Conservation (phyloP, 2,329 filamentous ascomycete genomes). For the Tolypocladium tundrense region DNA sequence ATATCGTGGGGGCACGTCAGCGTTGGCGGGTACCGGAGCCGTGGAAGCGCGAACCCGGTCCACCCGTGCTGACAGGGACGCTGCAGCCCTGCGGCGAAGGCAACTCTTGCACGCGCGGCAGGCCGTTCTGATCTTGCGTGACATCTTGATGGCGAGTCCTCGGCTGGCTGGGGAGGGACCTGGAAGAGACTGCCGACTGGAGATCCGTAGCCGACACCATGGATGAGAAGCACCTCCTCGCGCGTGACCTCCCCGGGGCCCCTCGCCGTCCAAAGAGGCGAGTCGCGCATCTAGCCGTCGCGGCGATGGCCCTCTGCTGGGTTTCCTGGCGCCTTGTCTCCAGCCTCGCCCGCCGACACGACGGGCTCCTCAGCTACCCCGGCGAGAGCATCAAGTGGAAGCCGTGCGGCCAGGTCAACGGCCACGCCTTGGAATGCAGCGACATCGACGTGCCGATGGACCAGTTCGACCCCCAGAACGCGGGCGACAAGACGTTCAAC, state of each 20-base stretch:
- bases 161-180: neutral
- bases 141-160: too few species aligned
- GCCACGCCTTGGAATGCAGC: slow-evolving; percentile 29
- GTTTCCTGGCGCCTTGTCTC: neutral
- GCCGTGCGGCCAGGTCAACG: slow-evolving; percentile 25
- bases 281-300: neutral
- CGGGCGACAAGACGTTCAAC: slow-evolving; percentile 27
- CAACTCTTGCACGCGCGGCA: neutral
- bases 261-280: neutral
- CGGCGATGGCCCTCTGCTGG: neutral
- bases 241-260: neutral
- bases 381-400: slow-evolving; percentile 29
- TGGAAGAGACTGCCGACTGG: neutral
- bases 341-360: neutral
- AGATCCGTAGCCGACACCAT: neutral
- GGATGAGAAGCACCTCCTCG: neutral
- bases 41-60: too few species aligned
- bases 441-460: slow-evolving; percentile 35
- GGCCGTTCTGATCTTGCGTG: neutral
- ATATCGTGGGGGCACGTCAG: neutral
- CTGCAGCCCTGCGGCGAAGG: neutral
- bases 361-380: slow-evolving; percentile 11
- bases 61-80: neutral
- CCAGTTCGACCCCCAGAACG: slow-evolving; percentile 26
- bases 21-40: neutral